Percentiles rank a stretch among this genome's conserved stretches.
Evolutionary conservation across 805 yeast species (phyloP).

Genomic region (Brettanomyces bruxellensis): DNA sequence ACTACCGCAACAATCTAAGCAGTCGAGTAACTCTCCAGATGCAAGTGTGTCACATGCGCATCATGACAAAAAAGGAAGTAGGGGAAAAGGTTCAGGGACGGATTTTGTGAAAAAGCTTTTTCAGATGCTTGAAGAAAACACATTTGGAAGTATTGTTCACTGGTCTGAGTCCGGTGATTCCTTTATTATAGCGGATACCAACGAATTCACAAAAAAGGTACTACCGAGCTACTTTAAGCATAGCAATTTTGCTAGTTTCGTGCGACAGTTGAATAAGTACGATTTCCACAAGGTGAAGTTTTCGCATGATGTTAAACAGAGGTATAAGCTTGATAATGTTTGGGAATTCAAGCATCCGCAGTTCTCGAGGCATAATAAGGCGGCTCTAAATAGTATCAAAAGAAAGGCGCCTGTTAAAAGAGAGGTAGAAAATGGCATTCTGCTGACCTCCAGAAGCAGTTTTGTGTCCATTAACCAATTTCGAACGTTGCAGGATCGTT

Average conservation of each 20-base stretch:
- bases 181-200: constrained; percentile 83
- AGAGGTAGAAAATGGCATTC: constrained; percentile 11
- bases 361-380: constrained; percentile 65
- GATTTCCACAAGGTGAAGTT: constrained; percentile 94
- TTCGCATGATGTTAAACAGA: constrained; percentile 54
- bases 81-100: constrained; percentile 11
- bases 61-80: neutral
- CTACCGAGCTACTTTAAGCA: constrained; percentile 92
- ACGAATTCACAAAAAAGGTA: constrained; percentile 80
- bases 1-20: neutral
- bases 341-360: constrained; percentile 97
- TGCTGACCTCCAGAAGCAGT: constrained; percentile 2
- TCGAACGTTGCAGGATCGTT: constrained; percentile 18
- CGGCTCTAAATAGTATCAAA: constrained; percentile 79
- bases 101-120: constrained; percentile 74
- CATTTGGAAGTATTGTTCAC: constrained; percentile 64
- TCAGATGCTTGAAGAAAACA: constrained; percentile 77
- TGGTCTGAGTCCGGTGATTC: constrained; percentile 86
- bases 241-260: constrained; percentile 89
- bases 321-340: constrained; percentile 38
- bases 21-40: neutral
- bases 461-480: constrained; percentile 17
- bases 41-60: too few relatives aligned
- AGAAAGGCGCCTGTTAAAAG: constrained; percentile 57
- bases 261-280: constrained; percentile 90